These are phyloP conservation scores for Biscogniauxia mediterranea DNA, from an alignment of 2,329 filamentous ascomycete genomes.

Conservation along the genomic window DNA sequence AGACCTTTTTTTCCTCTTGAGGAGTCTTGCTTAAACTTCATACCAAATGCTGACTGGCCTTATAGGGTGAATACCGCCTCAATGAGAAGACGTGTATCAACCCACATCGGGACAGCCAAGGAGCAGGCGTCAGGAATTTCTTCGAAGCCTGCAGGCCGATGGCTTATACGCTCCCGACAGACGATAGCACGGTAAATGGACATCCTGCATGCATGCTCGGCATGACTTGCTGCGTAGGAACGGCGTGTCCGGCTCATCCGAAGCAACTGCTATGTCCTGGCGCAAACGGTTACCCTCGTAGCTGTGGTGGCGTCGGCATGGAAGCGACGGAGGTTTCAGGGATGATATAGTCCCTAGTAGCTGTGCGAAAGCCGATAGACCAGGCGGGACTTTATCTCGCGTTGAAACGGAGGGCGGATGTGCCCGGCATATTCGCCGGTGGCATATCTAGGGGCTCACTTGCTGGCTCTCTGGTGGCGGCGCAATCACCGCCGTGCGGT, in stretches of 20 bases:
- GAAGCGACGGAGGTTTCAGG: background rate
- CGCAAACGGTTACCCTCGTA: conserved; percentile 5
- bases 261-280: conserved; percentile 17
- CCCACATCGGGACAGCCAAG: conserved; percentile 13
- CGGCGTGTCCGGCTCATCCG: conserved; percentile 20
- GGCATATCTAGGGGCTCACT: conserved; percentile 13
- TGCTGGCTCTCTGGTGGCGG: conserved; percentile 7
- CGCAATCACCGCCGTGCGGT: background rate
- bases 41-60: conserved; percentile 2
- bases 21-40: background rate
- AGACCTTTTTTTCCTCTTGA: conserved; percentile 7
- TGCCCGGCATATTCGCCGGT: background rate
- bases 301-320: conserved; percentile 3
- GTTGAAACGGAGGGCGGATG: too few species aligned
- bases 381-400: too few species aligned
- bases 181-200: conserved; percentile 20
- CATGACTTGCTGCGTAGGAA: conserved; percentile 24
- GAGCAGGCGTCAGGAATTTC: conserved; percentile 7
- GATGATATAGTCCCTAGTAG: too few species aligned
- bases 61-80: conserved; percentile 13
- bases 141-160: conserved; percentile 18
- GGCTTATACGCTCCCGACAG: conserved; percentile 23
- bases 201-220: conserved; percentile 16
- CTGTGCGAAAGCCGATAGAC: too few species aligned
- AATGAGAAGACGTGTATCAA: conserved; percentile 21